Base-by-base conservation (phyloP, 2,329 filamentous ascomycete species). In the Beauveria sp. region DNA sequence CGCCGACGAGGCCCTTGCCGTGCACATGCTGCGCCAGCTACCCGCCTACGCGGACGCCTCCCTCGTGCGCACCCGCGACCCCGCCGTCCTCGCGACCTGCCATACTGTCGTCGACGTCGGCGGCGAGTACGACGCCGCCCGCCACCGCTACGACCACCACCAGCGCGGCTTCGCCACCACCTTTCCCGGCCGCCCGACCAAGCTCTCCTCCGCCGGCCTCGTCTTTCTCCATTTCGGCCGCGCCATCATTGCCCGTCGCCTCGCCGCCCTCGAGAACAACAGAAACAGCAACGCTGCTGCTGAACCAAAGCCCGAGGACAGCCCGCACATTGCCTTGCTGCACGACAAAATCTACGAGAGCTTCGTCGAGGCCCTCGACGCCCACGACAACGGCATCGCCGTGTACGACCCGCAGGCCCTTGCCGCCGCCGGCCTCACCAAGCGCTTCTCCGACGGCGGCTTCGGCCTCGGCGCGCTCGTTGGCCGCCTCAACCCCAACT, bases 31-130 rank as follows among this genome's bases (percentile, higher is more conserved):
- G 68, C 91, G 92, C 66, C 84, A 89, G 62, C 88, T 98, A 20
- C 93, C 95, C 24, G 78, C 87, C 63, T 99, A 98, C 80, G 74
- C 81, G 61, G 77, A 82, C 67, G 87, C 91, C 28, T 73, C 81
- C 49, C 88, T 99, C 49, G 81, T 96, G 56, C 92, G 95, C 68
- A 96, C 93, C 53, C 90, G 95, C 70, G 92, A 99, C 75, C 86
- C 91, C 20, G 82, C 85, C 28, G 74, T 88, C 38, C 87, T 99
- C 45, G 83, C 86, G 46, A 85, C 83, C 63, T 97, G 93, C 81
- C 90, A 97, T 79, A 96, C 91, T 60, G 93, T 99, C 63, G 93
- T 98, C 68, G 95, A 99, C 72, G 95, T 98, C n/a, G 93, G 93
- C 71, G 93, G 93, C 69, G 90, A 93, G 75, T 98, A 99, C 78